Conservation (phyloP, 805 yeast species). For the Scheffersomyces amazonensis region DNA sequence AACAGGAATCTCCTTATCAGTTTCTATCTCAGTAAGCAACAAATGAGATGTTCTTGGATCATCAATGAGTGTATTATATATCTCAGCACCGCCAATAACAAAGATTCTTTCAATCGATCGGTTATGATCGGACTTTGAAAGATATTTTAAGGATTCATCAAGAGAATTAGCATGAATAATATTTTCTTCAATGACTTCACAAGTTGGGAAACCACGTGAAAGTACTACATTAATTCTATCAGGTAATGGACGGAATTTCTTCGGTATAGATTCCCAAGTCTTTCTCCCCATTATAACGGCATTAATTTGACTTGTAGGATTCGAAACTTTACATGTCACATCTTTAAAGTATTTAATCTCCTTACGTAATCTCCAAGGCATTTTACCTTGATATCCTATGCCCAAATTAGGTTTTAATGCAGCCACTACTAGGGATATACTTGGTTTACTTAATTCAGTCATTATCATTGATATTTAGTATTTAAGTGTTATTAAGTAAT, state of each 20-base stretch:
- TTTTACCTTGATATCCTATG: constrained; percentile 74
- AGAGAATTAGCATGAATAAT: constrained; percentile 28
- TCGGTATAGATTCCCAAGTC: constrained; percentile 94
- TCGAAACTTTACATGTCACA: constrained; percentile 53
- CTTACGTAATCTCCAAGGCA: constrained; percentile 84
- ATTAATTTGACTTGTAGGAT: constrained; percentile 41
- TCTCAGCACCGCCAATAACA: constrained; percentile 90
- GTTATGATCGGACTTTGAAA: constrained; percentile 4
- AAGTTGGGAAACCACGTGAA: constrained; percentile 44
- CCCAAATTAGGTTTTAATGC: constrained; percentile 79
- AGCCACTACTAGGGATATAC: constrained; percentile 68
- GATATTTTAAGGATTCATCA: constrained; percentile 14
- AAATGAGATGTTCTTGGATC: constrained; percentile 49
- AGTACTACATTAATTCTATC: constrained; percentile 73
- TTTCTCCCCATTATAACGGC: constrained; percentile 95
- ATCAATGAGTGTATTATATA: constrained; percentile 58
- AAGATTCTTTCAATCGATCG: constrained; percentile 55
- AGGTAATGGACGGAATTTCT: constrained; percentile 77
- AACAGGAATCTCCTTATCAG: constrained; percentile 44
- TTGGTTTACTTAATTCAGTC: constrained; percentile 10
- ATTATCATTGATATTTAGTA: not conserved
- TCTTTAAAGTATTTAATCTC: constrained; percentile 85
- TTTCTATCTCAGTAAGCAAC: constrained; percentile 65
- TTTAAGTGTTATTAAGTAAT: too few relatives aligned
- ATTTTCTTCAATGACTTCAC: constrained; percentile 17